Evolutionary conservation across 805 yeast species (phyloP), one percentile per base, ranked within the genome.

Genomic region (Brettanomyces sp.): DNA sequence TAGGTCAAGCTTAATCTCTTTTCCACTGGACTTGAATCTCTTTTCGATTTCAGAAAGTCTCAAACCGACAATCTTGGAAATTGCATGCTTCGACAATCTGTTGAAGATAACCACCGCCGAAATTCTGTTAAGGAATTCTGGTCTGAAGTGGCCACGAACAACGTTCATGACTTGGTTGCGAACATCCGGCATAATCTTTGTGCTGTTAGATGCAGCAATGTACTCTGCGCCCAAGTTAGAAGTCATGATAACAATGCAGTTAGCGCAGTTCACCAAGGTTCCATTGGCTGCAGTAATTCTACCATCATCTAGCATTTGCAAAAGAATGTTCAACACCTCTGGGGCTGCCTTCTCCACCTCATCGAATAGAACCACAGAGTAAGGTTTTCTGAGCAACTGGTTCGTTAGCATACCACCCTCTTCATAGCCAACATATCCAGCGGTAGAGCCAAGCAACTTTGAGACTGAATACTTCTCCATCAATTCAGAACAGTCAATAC

Each of bases 271-370:
- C 56, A 93, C 83, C 36, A 88, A 80, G 58, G 91, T 90, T 60
- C 99, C 99, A 60, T 85, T 88, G 45, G 95, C 87, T 14, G 96
- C 85, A 13, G 97, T 88, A 51, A 93, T 81, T 66, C 96, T 81
- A 61, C 99, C 99, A 66, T 93, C 99, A 60, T 93, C 99, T 50
- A 93, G 72, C 69, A 93, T 79, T 66, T 93, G 99, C 55, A 93
- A 73, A 58, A 93, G 72, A 21, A 93, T 84, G 7, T 96, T 93
- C 60, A 91, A 72, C 2, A 93, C 99, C 63, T 91, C 98, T 1
- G 99, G 99, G 5, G 96, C 96, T 14, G 99, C 99, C 67, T 93
- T 93, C 63, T 93, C 99, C 47, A 93, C 96, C 69, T 93, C 99
- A 67, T 93, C 99, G 60, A 93, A 93, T 50, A 93, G 73, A 37